A percentile compares a stretch with the other conserved stretches of the same genome.
Evolutionary conservation across 1,284 basidiomycete genomes (phyloP).

Genomic region (Sphagnurus paluster): DNA sequence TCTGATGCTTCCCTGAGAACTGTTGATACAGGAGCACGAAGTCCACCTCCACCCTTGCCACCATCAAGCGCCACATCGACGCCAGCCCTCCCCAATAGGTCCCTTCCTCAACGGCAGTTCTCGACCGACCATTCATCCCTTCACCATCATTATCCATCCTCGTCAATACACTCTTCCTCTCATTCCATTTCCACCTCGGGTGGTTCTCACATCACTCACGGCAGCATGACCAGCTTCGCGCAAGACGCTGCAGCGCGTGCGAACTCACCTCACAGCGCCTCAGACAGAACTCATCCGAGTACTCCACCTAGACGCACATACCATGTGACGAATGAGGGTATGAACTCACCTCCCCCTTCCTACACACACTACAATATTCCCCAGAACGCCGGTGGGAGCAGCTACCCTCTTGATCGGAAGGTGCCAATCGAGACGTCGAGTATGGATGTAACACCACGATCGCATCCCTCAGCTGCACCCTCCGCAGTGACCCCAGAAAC

Average conservation of each 20-base stretch:
- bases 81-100: slow-evolving; percentile 2
- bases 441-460: slow-evolving; percentile 5
- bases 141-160: slow-evolving; percentile 14
- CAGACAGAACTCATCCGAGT: slow-evolving; percentile 18
- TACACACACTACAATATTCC: slow-evolving; percentile 30
- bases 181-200: slow-evolving; percentile 11
- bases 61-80: slow-evolving; percentile 11
- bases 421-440: slow-evolving; percentile 7
- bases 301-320: slow-evolving; percentile 36
- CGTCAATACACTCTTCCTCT: slow-evolving; percentile 13
- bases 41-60: slow-evolving; percentile 16
- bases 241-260: slow-evolving; percentile 9
- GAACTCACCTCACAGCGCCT: not conserved
- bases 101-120: slow-evolving; percentile 7
- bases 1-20: slow-evolving; percentile 29
- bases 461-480: not conserved
- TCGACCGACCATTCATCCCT: slow-evolving; percentile 11
- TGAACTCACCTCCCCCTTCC: slow-evolving; percentile 44
- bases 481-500: slow-evolving; percentile 2
- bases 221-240: slow-evolving; percentile 8
- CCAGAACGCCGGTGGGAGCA: slow-evolving; percentile 8
- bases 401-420: slow-evolving; percentile 18
- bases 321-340: slow-evolving; percentile 37
- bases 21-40: slow-evolving; percentile 17
- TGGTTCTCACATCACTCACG: slow-evolving; percentile 13